Base-by-base conservation (phyloP, 352 stramenopile species). In the Discostella stelligera region DNA sequence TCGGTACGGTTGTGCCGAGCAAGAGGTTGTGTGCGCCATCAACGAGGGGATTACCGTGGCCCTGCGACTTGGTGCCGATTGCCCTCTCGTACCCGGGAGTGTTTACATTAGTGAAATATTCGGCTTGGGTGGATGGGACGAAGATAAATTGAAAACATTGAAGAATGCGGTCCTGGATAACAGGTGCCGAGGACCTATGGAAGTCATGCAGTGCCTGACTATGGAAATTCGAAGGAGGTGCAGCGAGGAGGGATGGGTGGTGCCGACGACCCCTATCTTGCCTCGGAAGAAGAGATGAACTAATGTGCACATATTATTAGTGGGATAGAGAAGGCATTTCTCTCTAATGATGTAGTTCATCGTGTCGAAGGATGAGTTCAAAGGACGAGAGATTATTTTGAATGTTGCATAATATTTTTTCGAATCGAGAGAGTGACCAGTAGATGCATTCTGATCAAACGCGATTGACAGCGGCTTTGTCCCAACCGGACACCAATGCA, bases 21-120 rank as follows among this genome's bases (percentile, higher is more conserved):
- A 86, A 66, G 77, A 89, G 75, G 73, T 91, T 10, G 77, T 90
- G 0, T 90, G 83, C 67, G 80, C 74, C 55, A 70, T 91, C 1
- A 85, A 84, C 66, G 74, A 88, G 32, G 83, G 77, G 10, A 80
- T 91, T 20, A 85, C 81, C 25, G 58, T 87, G 13, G 82, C 87
- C 11, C 46, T 91, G 30, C 58, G 77, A 10, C 58, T 90, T 2
- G 67, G 66, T 7, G 46, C 58, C 2, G 81, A 88, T 61, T 85
- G 77, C 61, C 77, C 81, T 9, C 48, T 88, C 6, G 64, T 83
- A 27, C 65, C 77, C 0, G 74, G 74, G 10, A 88, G 71, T 71
- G 79, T 88, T 5, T 75, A 80, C 48, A 75, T 89, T 65, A 67
- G 74, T 49, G 70, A 89, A 52, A 76, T 91, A 32, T 85, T 89